Evolutionary conservation across 768 basidiomycete species (phyloP), one percentile per base, ranked within the genome.

Genomic region (Hygrocybe punicea): DNA sequence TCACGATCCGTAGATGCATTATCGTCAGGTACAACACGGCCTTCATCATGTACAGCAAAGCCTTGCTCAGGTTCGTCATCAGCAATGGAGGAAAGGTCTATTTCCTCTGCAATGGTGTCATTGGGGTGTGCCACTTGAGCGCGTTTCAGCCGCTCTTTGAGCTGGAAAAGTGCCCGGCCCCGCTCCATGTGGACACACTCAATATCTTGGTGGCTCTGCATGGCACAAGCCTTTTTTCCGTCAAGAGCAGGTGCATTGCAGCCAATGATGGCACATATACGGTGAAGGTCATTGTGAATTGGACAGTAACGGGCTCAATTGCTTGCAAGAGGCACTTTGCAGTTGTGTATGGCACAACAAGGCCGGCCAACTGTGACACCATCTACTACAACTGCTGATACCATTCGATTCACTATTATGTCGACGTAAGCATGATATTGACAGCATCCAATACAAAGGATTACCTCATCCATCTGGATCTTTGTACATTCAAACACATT

Each of bases 331-430:
- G 65, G 63, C 4, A 46, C 53, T 3, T 61, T 46, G 58, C 73
- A 74, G 39, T 71, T 60, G 39, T 70, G 68, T 2, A 65, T 61
- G 14, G 49, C 58, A 53, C 73, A 75, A 39, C 68, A 67, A 1
- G 67, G 67, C 50, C 65, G 68, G 6, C 72, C 73, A 49, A 75
- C 62, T 9, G 65, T 65, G 23, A 29, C 29, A 29, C 29, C 29
- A 29, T 29, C 29, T 29, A 29, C 29, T 29, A 29, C 29, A 29
- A 29, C 29, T 29, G 29, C 29, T 44, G 40, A 74, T 61, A 4
- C 72, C 64, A 23, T 25, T 33, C 45, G 10, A 42, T 54, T 40
- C 40, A 51, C 52, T 53, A 29, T n/a, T 29, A n/a, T 29, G 7
- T 36, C 14, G 34, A 14, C 11, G 4, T 23, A 51, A 40, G 14